phyloP scores from a whole-genome alignment of 108 stramenopile species.

The Cylindrotheca fusiformis region DNA sequence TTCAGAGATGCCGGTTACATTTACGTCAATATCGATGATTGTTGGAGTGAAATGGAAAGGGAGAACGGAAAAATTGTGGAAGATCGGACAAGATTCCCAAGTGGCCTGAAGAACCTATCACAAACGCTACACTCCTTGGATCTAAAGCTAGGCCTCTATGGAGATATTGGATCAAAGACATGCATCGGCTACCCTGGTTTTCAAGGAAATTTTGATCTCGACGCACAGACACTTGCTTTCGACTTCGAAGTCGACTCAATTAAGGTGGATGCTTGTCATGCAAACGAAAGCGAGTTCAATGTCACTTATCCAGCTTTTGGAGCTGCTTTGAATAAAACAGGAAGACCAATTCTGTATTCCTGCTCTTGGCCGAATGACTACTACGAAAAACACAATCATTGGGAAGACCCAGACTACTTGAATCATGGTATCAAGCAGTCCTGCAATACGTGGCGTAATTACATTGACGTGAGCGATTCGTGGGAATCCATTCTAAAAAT shows the following conservation, averaged over 20 bases:
- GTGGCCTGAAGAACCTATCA: constrained; percentile 36
- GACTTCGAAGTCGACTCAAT: constrained; percentile 46
- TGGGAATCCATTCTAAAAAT: constrained; percentile 35
- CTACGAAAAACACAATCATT: constrained; percentile 21
- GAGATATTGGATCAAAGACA: constrained; percentile 36
- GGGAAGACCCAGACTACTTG: constrained; percentile 27
- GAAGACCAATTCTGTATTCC: constrained; percentile 44
- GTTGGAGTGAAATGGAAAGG: constrained; percentile 36
- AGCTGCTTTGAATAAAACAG: constrained; percentile 45
- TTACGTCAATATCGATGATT: constrained; percentile 57
- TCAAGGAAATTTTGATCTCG: constrained; percentile 33
- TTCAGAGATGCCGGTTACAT: constrained; percentile 41
- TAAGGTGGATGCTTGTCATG: constrained; percentile 55
- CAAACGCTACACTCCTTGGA: constrained; percentile 37
- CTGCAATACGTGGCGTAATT: constrained; percentile 50
- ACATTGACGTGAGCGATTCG: constrained; percentile 30
- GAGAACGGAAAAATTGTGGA: constrained; percentile 23
- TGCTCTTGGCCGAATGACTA: constrained; percentile 48
- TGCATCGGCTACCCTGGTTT: constrained; percentile 48
- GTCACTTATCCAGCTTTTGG: constrained; percentile 32
- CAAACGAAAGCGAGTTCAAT: constrained; percentile 3
- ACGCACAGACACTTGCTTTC: constrained; percentile 37
- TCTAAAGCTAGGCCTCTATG: constrained; percentile 57
- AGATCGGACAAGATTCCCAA: constrained; percentile 42
- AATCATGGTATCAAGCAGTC: constrained; percentile 20